Conservation (phyloP, 257 asterid genomes). For the Oldenlandia corymbosa region DNA sequence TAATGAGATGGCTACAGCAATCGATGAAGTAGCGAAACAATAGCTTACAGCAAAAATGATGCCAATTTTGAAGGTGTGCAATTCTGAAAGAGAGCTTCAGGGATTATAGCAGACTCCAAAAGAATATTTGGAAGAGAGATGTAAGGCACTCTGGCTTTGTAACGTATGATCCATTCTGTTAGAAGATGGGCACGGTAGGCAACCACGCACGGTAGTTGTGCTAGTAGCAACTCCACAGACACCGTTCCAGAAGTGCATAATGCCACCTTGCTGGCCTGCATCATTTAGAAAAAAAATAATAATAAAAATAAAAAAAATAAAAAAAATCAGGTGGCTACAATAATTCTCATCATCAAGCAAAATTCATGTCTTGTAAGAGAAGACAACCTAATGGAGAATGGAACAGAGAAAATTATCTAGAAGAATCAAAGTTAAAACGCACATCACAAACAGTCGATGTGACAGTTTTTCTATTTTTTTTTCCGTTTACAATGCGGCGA, state of each 20-base stretch:
- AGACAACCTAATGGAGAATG: neutral
- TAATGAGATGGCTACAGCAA: neutral
- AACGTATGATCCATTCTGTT: constrained; percentile 75
- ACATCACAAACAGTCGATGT: no score
- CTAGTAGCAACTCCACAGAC: constrained; percentile 86
- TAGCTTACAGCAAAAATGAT: constrained; percentile 49
- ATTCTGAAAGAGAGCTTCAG: constrained; percentile 74
- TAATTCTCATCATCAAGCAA: neutral
- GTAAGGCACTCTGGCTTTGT: constrained; percentile 73
- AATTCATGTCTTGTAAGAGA: neutral
- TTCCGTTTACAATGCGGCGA: no score
- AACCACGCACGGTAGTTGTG: constrained; percentile 84
- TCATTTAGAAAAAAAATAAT: constrained; percentile 16
- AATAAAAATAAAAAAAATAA: no score
- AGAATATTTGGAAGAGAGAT: constrained; percentile 87
- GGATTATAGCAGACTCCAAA: constrained; percentile 59
- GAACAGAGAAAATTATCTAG: no score
- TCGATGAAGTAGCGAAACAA: constrained; percentile 1
- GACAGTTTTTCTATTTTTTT: no score
- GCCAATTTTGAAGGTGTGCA: constrained; percentile 77
- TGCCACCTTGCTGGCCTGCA: constrained; percentile 83
- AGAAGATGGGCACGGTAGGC: constrained; percentile 86
- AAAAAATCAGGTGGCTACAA: no score
- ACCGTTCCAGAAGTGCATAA: constrained; percentile 94
- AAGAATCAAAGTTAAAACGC: no score